Evolutionary conservation across 768 basidiomycete genomes (phyloP), one percentile per base, ranked within the genome.

Genomic region (Russula sp.): DNA sequence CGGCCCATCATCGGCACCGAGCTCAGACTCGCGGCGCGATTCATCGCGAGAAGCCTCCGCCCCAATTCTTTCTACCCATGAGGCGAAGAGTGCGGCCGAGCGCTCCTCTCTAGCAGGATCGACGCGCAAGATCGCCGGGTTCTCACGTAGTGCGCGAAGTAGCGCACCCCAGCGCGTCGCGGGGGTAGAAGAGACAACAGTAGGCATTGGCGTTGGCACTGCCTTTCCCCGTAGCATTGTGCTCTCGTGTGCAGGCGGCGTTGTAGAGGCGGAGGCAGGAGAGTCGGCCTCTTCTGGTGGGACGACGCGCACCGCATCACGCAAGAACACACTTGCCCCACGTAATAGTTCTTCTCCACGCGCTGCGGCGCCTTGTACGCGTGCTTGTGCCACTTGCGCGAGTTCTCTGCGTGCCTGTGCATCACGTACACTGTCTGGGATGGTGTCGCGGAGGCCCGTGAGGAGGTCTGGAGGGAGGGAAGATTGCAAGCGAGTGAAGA

Each of bases 241-340:
- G 53, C 77, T 81, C 68, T 80, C 82, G 48, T 77, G 79, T 67
- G 74, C 79, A 69, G 72, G 76, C 48, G 71, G 74, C 22, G 64
- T 67, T n/a, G 74, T 32, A 9, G 68, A 64, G 16, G 67, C 6
- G 8, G 53, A 26, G 0, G 32, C 1, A 1, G 34, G 49, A 34
- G 26, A 28, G 9, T 46, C 4, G 8, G 44, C 76, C 50, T 81
- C 81, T 42, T 89, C 87, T 1, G 94, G 94, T 0, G 94, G 95
- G 16, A 98, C 80, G 57, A 97, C 89, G 74, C 94, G 95, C 70
- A 98, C 92, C 13, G 92, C 93, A 56, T 98, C 94, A 58, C 78
- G 79, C 55, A 84, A 69, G 74, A 82, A 84, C 48, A 78, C 77
- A 26, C 81, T 80, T 10, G 81, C 81, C n/a, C 70, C 72, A 9